phyloP scores from a whole-genome alignment of 805 yeast genomes.

The Torulaspora maleeae region DNA sequence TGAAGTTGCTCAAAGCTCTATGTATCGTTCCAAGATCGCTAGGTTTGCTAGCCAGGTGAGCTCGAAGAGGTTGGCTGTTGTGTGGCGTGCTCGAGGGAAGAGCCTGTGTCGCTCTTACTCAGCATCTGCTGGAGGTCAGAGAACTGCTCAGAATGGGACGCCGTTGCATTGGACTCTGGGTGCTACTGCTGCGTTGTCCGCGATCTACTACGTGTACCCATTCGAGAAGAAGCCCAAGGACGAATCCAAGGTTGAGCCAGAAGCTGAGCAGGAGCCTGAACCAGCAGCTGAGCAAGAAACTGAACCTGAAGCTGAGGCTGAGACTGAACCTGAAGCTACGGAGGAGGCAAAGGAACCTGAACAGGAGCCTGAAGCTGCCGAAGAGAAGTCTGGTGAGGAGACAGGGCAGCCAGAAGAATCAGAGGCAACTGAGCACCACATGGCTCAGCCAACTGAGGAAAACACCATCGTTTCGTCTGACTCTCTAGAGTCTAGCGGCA shows the following conservation, averaged over 20 bases:
- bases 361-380: background rate
- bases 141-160: background rate
- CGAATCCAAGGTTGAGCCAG: background rate
- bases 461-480: conserved; percentile 7
- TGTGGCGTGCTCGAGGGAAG: conserved; percentile 2
- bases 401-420: background rate
- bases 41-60: conserved; percentile 1
- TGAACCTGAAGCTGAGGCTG: conserved; percentile 3
- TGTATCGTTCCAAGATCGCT: conserved; percentile 6
- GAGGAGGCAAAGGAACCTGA: background rate
- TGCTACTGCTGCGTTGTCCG: conserved; percentile 13
- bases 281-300: conserved; percentile 2
- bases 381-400: conserved; percentile 13
- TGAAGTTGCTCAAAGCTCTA: background rate
- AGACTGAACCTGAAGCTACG: background rate
- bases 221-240: conserved; percentile 9
- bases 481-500: background rate
- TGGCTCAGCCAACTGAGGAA: conserved; percentile 3
- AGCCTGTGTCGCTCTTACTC: conserved; percentile 5
- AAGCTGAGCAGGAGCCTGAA: conserved; percentile 4
- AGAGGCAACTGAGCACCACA: background rate
- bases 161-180: conserved; percentile 11
- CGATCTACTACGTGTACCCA: conserved; percentile 12
- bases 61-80: conserved; percentile 1
- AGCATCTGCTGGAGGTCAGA: conserved; percentile 2